A percentile compares a stretch with the other conserved stretches of the same genome.
These are phyloP conservation scores for Yueomyces sp. DNA, from an alignment of 805 yeast genomes.

Conservation along the genomic window DNA sequence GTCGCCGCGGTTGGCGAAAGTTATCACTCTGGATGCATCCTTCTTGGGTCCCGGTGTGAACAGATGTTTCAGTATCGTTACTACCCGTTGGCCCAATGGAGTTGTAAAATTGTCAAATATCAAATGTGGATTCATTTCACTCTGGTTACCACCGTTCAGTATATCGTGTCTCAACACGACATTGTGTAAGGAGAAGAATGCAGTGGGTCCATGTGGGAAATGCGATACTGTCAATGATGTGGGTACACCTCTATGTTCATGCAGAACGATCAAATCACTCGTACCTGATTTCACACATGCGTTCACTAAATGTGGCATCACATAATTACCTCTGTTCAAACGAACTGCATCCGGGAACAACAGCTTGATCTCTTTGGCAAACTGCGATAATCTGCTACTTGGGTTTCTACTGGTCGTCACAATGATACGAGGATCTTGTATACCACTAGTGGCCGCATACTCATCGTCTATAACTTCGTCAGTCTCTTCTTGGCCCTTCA, in stretches of 20 bases:
- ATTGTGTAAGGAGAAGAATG: constrained; percentile 85
- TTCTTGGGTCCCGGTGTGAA: constrained; percentile 96
- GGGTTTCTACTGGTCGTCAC: constrained; percentile 94
- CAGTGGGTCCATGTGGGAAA: constrained; percentile 97
- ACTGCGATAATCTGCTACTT: constrained; percentile 70
- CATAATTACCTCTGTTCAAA: constrained; percentile 84
- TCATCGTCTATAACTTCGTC: constrained; percentile 72
- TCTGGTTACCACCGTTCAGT: constrained; percentile 68
- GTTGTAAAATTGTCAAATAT: constrained; percentile 83
- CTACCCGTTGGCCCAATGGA: constrained; percentile 71
- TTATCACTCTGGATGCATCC: constrained; percentile 81
- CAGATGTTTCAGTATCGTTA: constrained; percentile 65
- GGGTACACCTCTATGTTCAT: constrained; percentile 98
- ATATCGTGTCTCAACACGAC: constrained; percentile 91
- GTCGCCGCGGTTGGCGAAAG: constrained; percentile 84
- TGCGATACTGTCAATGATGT: constrained; percentile 86
- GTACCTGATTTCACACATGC: constrained; percentile 74
- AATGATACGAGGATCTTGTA: constrained; percentile 78
- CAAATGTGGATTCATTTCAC: constrained; percentile 88
- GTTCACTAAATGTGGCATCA: constrained; percentile 70
- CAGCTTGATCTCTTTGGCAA: constrained; percentile 81
- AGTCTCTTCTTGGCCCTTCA: constrained; percentile 2
- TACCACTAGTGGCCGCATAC: constrained; percentile 75
- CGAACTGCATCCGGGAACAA: constrained; percentile 83
- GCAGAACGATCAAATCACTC: constrained; percentile 73